Evolutionary conservation across 2,329 filamentous ascomycete species (phyloP).

Genomic region (Tolypocladium ovalisporum): DNA sequence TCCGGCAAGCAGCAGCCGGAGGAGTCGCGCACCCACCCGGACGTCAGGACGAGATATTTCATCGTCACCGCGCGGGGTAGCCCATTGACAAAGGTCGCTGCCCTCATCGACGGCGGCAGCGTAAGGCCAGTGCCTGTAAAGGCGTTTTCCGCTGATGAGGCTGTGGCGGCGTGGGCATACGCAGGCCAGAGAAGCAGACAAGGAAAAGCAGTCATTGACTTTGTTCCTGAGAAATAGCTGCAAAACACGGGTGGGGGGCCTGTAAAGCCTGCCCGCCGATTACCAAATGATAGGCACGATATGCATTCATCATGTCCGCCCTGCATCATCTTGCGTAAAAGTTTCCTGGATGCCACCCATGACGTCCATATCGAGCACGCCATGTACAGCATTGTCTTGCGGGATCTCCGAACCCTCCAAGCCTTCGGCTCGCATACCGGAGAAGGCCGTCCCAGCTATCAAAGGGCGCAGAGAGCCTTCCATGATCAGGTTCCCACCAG

Average conservation of each 20-base stretch:
- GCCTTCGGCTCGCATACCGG: background rate
- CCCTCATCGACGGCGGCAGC: conserved; percentile 11
- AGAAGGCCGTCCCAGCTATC: background rate
- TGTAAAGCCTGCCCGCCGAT: background rate
- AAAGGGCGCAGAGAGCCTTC: background rate
- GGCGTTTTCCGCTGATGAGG: conserved; percentile 11
- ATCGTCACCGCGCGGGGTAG: conserved; percentile 12
- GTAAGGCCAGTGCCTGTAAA: conserved; percentile 11
- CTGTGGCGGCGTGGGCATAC: conserved; percentile 14
- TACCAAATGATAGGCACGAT: background rate
- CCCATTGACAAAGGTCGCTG: conserved; percentile 7
- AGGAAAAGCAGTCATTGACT: conserved; percentile 17
- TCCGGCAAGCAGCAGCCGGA: conserved; percentile 10
- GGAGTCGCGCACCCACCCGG: conserved; percentile 7
- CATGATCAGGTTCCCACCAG: background rate
- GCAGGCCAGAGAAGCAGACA: conserved; percentile 9
- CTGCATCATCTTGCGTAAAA: background rate
- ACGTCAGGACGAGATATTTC: conserved; percentile 17
- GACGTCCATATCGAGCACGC: background rate
- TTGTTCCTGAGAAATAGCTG: conserved; percentile 3
- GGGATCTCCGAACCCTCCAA: background rate
- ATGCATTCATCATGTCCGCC: background rate
- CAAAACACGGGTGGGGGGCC: background rate
- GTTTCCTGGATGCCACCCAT: background rate
- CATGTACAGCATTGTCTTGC: background rate